Evolutionary conservation across 208 protist species (phyloP), one percentile per base, ranked within the genome.

Genomic region (Trypanosomatidae sp.): DNA sequence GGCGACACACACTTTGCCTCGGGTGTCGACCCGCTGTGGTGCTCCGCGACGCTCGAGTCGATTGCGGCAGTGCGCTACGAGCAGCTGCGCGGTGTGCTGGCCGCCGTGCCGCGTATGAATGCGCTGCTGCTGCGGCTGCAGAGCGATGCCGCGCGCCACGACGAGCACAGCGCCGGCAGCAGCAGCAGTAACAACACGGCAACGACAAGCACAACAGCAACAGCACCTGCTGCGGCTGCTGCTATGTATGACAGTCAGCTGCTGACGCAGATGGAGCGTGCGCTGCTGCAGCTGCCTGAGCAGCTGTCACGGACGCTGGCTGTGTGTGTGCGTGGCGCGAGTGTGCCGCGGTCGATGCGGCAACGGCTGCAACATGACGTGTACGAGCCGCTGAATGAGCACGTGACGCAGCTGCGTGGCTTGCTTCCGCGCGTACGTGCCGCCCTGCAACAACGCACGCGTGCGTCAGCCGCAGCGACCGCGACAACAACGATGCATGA

Each of bases 31-130:
- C 53, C 63, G 15, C 41, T 88, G 40, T 88, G 80, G 81, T 74
- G 71, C 54, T 71, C 74, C 11, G 75, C 77, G 1, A 86, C 69
- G 16, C 44, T 93, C 16, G 77, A 93, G 47, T 60, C 75, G 33
- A 77, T 93, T 56, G 85, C 80, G 2, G 74, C 77, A 1, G 61
- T 66, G n/a, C 73, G 85, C 2, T 86, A 83, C 41, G 55, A 76
- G 33, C 66, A 86, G 49, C 39, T 67, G 33, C 50, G 45, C 33
- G 47, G 47, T 1, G 71, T 33, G 13, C 54, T 84, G 23, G 52
- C 13, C 33, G 56, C 20, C 48, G 43, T 48, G 22, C 49, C 38
- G 21, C 39, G 7, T 18, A 26, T 70, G n/a, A 28, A 62, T 23
- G 43, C 43, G 8, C 70, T 68, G 18, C 61, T 93, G 11, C 21